phyloP scores from a whole-genome alignment of 306 rosid species.

The Citrullus amarus region DNA sequence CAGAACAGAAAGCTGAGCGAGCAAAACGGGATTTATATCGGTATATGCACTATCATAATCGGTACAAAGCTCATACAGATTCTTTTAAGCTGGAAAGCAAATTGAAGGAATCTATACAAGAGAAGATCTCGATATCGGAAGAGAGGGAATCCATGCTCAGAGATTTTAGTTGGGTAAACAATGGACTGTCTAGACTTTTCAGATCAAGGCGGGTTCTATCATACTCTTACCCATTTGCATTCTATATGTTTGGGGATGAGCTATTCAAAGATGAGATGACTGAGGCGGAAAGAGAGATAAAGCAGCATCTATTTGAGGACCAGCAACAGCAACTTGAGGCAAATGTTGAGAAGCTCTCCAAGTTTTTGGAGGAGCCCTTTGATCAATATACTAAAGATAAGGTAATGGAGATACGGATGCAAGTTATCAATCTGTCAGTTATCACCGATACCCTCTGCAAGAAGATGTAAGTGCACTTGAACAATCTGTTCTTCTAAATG shows the following conservation, averaged over 20 bases:
- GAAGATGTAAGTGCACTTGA: constrained; percentile 47
- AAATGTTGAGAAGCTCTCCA: constrained; percentile 85
- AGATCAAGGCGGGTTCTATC: constrained; percentile 96
- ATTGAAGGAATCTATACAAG: constrained; percentile 51
- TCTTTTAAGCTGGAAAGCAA: constrained; percentile 84
- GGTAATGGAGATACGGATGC: constrained; percentile 60
- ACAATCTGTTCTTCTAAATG: not conserved
- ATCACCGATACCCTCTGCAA: constrained; percentile 59
- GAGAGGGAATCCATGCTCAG: constrained; percentile 44
- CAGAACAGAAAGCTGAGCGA: constrained; percentile 57
- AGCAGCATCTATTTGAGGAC: constrained; percentile 87
- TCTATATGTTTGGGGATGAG: constrained; percentile 93
- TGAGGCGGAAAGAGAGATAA: constrained; percentile 51
- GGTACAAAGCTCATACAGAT: constrained; percentile 94
- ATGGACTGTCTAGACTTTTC: constrained; percentile 75
- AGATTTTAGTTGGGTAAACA: constrained; percentile 81
- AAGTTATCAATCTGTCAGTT: constrained; percentile 54
- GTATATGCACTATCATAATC: constrained; percentile 88
- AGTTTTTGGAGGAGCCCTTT: constrained; percentile 69
- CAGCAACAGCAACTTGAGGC: constrained; percentile 96
- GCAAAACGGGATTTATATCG: constrained; percentile 78
- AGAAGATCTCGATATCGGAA: constrained; percentile 54
- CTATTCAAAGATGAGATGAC: constrained; percentile 75
- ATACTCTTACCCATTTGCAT: constrained; percentile 92
- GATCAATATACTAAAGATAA: constrained; percentile 40